Base-by-base conservation (phyloP, 2,329 filamentous ascomycete species). In the Aspergillus alliaceus region DNA sequence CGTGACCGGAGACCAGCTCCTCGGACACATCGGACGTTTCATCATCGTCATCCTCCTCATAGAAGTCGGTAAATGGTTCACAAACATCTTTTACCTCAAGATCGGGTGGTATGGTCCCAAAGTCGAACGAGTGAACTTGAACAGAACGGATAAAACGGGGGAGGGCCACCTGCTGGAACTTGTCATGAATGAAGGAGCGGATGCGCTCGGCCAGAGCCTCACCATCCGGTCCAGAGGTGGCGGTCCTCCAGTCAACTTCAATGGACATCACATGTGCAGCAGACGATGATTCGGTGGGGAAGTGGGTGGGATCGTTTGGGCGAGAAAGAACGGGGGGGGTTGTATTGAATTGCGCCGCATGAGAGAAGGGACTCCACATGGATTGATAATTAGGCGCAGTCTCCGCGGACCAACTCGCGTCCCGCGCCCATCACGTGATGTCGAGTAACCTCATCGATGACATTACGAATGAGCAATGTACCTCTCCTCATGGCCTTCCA, bases 71-170 rank as follows among this genome's bases (percentile, higher is more conserved):
- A 57, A 98, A 83, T 2, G 95, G 95, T 72, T 99, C 93, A 66
- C 93, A 96, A 59, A 99, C 93, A 74, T 98, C 95, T 77, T 97
- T 98, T 68, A 99, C 88, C 71, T 96, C 91, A 40, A 99, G 84
- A 65, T 90, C 85, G 1, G 95, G 95, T 37, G 90, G 82, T 50
- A 93, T 86, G 27, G 82, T 86, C 48, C 95, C 95, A 73, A 99
- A 97, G 62, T 93, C 88, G 76, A 99, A 99, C 59, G 90, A 88
- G 73, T 97, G 93, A 39, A 97, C 93, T 54, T 91, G 89, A 66
- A 99, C 95, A 25, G 92, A 95, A 70, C 95, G 93, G 77, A 99
- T 97, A 82, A 99, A 97, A 69, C 92, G 90, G 58, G 95, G 95
- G 47, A 99, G 84, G 25, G 89, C 85, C 62, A 98, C 88, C 59